Evolutionary conservation across 2,329 filamentous ascomycete genomes (phyloP), one percentile per base, ranked within the genome.

Genomic region (Colletotrichum filicis): DNA sequence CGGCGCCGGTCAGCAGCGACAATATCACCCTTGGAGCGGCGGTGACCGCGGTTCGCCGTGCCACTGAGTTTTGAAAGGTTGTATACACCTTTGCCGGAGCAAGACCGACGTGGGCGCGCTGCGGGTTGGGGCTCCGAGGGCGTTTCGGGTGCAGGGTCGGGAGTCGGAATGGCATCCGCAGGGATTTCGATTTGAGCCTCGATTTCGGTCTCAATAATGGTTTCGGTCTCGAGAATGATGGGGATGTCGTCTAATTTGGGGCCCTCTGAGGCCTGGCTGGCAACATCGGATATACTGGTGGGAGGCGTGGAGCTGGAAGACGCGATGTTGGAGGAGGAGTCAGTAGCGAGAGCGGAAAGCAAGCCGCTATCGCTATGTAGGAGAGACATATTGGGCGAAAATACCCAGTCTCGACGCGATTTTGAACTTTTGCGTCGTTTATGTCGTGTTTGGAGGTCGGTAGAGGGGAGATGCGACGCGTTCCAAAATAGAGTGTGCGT

Each of bases 11-110:
- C 81, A 37, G 81, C 78, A 12, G 86, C 84, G 19, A 49, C 42
- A 30, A 80, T 76, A 74, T 90, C 87, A 72, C 88, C 86, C 58
- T 88, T 89, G 57, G 86, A 80, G 81, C 83, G 86, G 82, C 83
- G 87, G 76, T 87, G 89, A 63, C 87, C 90, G 76, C 92, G 91
- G 56, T 88, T 85, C 32, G 88, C 87, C 60, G 90, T 93, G 76
- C 91, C 91, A 71, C 87, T 88, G 64, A 93, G 85, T 76, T 89
- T 87, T 75, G 90, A 86, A 19, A 93, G 83, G 77, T 94, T 94
- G 83, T 94, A 94, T 19, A 91, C 88, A 14, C 89, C 87, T 22
- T 90, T 84, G 66, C 86, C 87, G n/a, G 83, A 78, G 74, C 89
- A 87, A 49, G 86, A 83, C 77, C 92, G 89, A 76, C 87, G 87